Evolutionary conservation across 345 rosid genomes (phyloP).

Genomic region (Citropsis articulata): DNA sequence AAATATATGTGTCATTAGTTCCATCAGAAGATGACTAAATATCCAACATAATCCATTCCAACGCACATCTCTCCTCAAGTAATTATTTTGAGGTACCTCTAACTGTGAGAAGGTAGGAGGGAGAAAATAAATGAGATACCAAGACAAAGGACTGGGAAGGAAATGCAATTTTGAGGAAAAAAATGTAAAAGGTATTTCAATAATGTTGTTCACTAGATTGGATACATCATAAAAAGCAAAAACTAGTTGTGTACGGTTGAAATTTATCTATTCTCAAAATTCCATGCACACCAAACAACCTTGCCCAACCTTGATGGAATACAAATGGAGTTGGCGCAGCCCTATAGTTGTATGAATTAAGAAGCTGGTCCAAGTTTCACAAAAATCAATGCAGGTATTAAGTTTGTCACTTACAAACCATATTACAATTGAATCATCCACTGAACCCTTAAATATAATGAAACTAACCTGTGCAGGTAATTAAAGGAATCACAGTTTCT

Average conservation of each 20-base stretch:
- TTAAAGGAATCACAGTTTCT: too few relatives aligned
- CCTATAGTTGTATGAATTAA: not conserved
- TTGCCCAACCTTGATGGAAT: not conserved
- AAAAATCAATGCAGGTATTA: not conserved
- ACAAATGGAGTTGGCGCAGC: not conserved
- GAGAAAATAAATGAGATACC: slow-evolving; percentile 4
- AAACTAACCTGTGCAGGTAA: too few relatives aligned
- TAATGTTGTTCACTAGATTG: not conserved
- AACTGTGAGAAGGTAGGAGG: slow-evolving; percentile 40
- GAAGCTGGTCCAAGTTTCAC: not conserved
- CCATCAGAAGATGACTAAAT: slow-evolving; percentile 67
- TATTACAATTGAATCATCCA: too few relatives aligned
- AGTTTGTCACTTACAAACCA: not conserved
- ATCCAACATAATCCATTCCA: slow-evolving; percentile 79
- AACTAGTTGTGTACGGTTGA: not conserved
- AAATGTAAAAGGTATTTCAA: not conserved
- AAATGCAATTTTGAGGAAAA: not conserved
- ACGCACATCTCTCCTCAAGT: slow-evolving; percentile 47
- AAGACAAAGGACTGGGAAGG: not conserved
- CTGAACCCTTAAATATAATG: too few relatives aligned
- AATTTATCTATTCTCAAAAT: not conserved
- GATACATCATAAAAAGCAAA: not conserved
- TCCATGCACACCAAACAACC: not conserved
- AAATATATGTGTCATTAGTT: slow-evolving; percentile 71
- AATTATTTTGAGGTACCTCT: slow-evolving; percentile 62